Conservation (phyloP, 352 stramenopile species). For the Chrysophaeum taylorii region DNA sequence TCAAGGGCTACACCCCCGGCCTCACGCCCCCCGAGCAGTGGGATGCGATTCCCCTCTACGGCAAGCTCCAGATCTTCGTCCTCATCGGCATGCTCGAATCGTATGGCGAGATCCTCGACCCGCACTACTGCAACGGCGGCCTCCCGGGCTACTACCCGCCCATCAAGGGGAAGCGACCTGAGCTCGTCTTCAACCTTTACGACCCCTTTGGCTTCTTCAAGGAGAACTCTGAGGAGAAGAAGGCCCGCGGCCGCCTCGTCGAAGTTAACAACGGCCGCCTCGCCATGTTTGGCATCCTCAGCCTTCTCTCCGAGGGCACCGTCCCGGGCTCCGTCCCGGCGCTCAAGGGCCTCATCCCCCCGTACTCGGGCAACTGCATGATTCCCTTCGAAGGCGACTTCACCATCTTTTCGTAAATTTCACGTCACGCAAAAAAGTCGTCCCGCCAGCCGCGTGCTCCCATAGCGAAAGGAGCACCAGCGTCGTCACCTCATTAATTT, state of each 20-base stretch:
- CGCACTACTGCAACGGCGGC: conserved; percentile 46
- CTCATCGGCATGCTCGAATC: conserved; percentile 37
- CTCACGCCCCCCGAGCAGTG: conserved; percentile 33
- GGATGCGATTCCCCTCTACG: conserved; percentile 29
- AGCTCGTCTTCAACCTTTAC: conserved; percentile 39
- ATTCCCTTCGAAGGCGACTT: conserved; percentile 44
- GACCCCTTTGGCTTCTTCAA: conserved; percentile 49
- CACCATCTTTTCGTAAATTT: conserved; percentile 33
- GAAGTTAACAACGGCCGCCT: conserved; percentile 39
- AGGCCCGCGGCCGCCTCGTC: conserved; percentile 32
- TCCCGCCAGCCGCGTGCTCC: too few species aligned
- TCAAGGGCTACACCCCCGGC: conserved; percentile 26
- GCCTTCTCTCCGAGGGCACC: conserved; percentile 30
- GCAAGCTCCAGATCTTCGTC: conserved; percentile 37
- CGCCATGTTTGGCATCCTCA: conserved; percentile 41
- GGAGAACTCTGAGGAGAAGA: conserved; percentile 43
- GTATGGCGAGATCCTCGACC: conserved; percentile 36
- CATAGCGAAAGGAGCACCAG: too few species aligned
- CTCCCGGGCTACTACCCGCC: conserved; percentile 31
- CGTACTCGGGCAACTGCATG: conserved; percentile 38
- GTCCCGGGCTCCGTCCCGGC: conserved; percentile 36
- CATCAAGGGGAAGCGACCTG: conserved; percentile 15
- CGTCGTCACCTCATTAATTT: too few species aligned
- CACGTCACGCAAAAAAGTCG: too few species aligned
- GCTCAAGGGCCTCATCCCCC: conserved; percentile 26